Evolutionary conservation across 177 flowering plant species (phyloP).

Genomic region (Vitis hybrid): DNA sequence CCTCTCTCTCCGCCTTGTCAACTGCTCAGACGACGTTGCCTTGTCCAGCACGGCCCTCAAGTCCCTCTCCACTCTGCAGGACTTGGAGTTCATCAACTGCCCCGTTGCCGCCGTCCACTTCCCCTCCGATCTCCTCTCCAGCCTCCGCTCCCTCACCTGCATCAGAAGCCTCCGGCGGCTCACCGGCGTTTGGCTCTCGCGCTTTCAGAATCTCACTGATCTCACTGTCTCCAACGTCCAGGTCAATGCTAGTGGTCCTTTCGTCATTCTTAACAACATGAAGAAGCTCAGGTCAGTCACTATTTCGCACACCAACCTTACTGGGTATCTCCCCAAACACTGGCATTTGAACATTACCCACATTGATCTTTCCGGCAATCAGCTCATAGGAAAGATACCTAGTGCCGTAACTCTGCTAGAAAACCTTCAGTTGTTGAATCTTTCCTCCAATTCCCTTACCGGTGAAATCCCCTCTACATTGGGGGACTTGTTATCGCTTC

Average conservation of each 20-base stretch:
- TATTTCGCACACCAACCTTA: slow-evolving; percentile 63
- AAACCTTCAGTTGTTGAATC: slow-evolving; percentile 54
- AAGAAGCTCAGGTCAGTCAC: slow-evolving; percentile 56
- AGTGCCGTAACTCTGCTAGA: slow-evolving; percentile 50
- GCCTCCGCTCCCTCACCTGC: slow-evolving; percentile 72
- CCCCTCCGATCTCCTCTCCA: slow-evolving; percentile 59
- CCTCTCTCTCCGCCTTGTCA: slow-evolving; percentile 65
- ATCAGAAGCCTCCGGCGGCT: slow-evolving; percentile 52
- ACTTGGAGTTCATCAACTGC: slow-evolving; percentile 66
- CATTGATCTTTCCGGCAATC: slow-evolving; percentile 73
- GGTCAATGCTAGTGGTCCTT: slow-evolving; percentile 63
- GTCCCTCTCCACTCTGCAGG: slow-evolving; percentile 66
- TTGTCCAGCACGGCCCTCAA: slow-evolving; percentile 74
- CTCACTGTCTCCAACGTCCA: slow-evolving; percentile 53
- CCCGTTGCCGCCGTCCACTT: slow-evolving; percentile 54
- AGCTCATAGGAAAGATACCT: slow-evolving; percentile 66
- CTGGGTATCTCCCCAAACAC: slow-evolving; percentile 61
- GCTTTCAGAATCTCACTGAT: slow-evolving; percentile 61
- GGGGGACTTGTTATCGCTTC: slow-evolving; percentile 63
- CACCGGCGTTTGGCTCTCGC: slow-evolving; percentile 73
- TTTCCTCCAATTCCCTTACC: slow-evolving; percentile 58
- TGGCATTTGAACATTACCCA: slow-evolving; percentile 56
- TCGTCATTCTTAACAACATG: slow-evolving; percentile 54
- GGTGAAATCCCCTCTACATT: slow-evolving; percentile 62
- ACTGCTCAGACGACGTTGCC: slow-evolving; percentile 77